Conservation (phyloP, 192 early-diverging fungal species). For the Radiomyces spectabilis region DNA sequence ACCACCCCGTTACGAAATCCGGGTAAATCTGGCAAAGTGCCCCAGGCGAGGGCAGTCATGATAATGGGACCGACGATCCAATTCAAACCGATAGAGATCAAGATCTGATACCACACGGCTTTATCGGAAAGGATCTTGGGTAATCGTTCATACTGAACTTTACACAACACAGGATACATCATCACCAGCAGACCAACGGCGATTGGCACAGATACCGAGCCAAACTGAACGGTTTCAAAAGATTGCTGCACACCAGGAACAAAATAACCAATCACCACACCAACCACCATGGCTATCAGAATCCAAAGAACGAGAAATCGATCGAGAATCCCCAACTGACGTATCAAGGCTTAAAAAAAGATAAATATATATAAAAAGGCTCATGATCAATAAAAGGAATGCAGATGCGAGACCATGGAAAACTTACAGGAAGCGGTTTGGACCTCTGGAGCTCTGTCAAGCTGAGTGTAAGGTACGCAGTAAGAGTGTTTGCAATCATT, state of each 20-base stretch:
- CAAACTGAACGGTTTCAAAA: constrained; percentile 50
- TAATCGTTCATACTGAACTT: constrained; percentile 43
- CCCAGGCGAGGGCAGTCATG: constrained; percentile 64
- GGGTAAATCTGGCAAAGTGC: constrained; percentile 53
- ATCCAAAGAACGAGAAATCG: constrained; percentile 33
- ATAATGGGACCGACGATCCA: constrained; percentile 59
- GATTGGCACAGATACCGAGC: constrained; percentile 61
- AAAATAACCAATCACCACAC: constrained; percentile 54
- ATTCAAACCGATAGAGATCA: constrained; percentile 53
- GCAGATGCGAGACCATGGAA: too few species aligned
- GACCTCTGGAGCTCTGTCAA: too few species aligned
- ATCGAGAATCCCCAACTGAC: constrained; percentile 26
- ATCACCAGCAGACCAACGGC: constrained; percentile 58
- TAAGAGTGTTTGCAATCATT: too few species aligned
- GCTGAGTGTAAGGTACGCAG: too few species aligned
- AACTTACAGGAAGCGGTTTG: too few species aligned
- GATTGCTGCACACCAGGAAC: constrained; percentile 39
- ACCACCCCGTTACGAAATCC: constrained; percentile 61
- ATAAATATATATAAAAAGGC: too few species aligned
- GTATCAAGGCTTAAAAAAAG: constrained; percentile 4
- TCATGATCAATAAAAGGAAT: too few species aligned
- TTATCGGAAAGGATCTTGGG: constrained; percentile 25
- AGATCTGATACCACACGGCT: constrained; percentile 45
- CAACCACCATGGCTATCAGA: constrained; percentile 42
- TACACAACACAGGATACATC: constrained; percentile 72